Percentiles rank a stretch among this genome's conserved stretches.
Evolutionary conservation across 352 stramenopile genomes (phyloP).

Genomic region (Lagenidium giganteum): DNA sequence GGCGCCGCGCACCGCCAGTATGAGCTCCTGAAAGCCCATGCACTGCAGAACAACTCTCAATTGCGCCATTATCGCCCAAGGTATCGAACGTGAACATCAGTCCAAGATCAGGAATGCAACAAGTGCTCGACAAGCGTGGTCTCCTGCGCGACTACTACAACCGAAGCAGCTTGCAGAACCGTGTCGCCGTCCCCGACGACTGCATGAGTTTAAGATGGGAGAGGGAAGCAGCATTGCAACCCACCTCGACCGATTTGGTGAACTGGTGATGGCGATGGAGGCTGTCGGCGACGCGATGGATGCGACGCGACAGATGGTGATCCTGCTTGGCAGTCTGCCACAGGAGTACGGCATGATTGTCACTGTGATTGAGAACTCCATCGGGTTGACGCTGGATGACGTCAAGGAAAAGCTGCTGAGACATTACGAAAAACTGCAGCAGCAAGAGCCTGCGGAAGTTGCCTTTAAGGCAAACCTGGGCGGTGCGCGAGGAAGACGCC

Average conservation of each 20-base stretch:
- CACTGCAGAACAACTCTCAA: too few relatives aligned
- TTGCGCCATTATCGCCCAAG: too few relatives aligned
- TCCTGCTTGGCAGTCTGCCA: slow-evolving; percentile 7
- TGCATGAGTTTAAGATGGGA: slow-evolving; percentile 8
- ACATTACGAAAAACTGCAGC: neutral
- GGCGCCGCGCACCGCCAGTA: too few relatives aligned
- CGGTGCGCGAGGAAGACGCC: too few relatives aligned
- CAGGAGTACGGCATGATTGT: slow-evolving; percentile 1
- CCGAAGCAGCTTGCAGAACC: neutral
- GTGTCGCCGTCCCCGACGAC: too few relatives aligned
- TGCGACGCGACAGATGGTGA: neutral
- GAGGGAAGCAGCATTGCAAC: neutral
- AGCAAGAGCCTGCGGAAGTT: too few relatives aligned
- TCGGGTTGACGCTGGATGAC: neutral
- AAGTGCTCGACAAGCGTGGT: neutral
- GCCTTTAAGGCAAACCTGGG: too few relatives aligned
- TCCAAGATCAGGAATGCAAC: slow-evolving; percentile 3
- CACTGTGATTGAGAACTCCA: slow-evolving; percentile 8
- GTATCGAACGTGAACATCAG: slow-evolving; percentile 4
- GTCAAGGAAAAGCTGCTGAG: neutral
- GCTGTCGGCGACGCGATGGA: slow-evolving; percentile 2
- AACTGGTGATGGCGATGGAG: slow-evolving; percentile 3
- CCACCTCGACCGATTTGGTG: slow-evolving; percentile 4
- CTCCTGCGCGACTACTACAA: slow-evolving; percentile 3
- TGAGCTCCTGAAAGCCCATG: too few relatives aligned